Percentiles rank a stretch among this genome's conserved stretches.
phyloP scores from a whole-genome alignment of 176 grass and related monocot species.

The Urochloa ruziziensis region DNA sequence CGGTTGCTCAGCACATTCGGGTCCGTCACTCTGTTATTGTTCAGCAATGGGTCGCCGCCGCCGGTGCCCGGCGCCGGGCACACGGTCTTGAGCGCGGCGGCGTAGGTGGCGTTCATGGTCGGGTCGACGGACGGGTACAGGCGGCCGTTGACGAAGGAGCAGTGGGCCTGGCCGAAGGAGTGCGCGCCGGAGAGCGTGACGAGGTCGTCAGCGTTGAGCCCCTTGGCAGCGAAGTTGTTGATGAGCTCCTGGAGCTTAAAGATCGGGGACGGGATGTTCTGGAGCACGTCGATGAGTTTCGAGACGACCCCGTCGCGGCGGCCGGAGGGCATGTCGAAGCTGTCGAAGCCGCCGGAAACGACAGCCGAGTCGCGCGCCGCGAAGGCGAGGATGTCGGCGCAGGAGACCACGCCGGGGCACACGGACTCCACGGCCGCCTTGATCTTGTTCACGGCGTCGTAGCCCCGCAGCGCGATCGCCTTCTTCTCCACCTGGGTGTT shows the following conservation, averaged over 20 bases:
- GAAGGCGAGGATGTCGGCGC: slow-evolving; percentile 59
- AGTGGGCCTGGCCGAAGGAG: slow-evolving; percentile 18
- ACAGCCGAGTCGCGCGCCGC: slow-evolving; percentile 42
- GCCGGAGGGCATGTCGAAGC: slow-evolving; percentile 8
- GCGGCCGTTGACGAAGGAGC: slow-evolving; percentile 5
- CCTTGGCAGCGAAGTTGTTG: slow-evolving; percentile 17
- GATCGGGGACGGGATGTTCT: slow-evolving; percentile 1
- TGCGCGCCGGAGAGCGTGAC: slow-evolving; percentile 24
- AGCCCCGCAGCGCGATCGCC: slow-evolving; percentile 37
- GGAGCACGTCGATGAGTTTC: slow-evolving; percentile 7
- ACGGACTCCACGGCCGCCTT: slow-evolving; percentile 42
- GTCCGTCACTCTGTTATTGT: slow-evolving; percentile 8
- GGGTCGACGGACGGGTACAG: slow-evolving; percentile 13
- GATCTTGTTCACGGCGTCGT: slow-evolving; percentile 44
- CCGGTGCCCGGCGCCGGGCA: neutral
- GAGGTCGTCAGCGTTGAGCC: slow-evolving; percentile 12
- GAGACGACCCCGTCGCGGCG: slow-evolving; percentile 4
- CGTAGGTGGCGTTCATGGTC: slow-evolving; percentile 9
- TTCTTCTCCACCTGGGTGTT: slow-evolving; percentile 43
- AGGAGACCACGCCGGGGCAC: slow-evolving; percentile 45
- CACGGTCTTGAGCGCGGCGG: neutral
- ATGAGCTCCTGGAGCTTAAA: neutral
- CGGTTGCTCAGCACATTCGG: slow-evolving; percentile 5
- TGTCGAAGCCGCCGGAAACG: slow-evolving; percentile 18
- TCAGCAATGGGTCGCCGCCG: neutral